Percentiles rank a stretch among this genome's conserved stretches.
phyloP scores from a whole-genome alignment of 345 rosid genomes.

The Eucalyptus sp. region DNA sequence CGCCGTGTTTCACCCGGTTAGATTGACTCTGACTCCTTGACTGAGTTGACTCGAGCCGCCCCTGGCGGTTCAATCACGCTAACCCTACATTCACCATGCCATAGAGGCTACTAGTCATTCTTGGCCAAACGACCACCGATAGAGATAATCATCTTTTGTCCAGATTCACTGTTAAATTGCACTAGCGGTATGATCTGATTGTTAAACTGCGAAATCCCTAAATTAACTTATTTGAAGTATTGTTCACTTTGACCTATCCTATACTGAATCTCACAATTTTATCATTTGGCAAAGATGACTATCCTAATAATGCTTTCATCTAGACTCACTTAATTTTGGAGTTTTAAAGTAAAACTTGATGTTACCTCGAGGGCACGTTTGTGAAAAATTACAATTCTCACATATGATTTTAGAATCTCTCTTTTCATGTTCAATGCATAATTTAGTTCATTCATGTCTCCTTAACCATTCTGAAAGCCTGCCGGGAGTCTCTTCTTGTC shows the following conservation, averaged over 20 bases:
- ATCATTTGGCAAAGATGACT: no score
- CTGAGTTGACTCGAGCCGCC: not conserved
- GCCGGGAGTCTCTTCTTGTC: not conserved
- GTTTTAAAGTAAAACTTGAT: no score
- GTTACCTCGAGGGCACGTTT: not conserved
- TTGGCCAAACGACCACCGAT: not conserved
- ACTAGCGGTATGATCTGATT: not conserved
- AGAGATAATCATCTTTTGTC: not conserved
- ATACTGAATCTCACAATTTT: no score
- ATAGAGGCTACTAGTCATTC: not conserved
- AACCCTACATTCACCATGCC: not conserved
- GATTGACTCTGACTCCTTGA: not conserved
- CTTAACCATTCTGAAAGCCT: not conserved
- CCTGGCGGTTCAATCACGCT: not conserved
- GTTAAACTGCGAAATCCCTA: not conserved
- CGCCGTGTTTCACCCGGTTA: not conserved
- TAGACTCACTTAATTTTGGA: no score
- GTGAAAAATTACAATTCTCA: not conserved
- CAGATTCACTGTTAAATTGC: not conserved
- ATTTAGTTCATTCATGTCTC: fast-evolving
- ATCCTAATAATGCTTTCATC: no score
- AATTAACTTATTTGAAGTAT: no score
- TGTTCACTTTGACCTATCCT: fast-evolving
- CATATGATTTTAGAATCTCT: no score
- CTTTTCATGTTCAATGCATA: not conserved